Evolutionary conservation across 1,284 basidiomycete genomes (phyloP), one percentile per base, ranked within the genome.

Genomic region (Sporisorium scitamineum): DNA sequence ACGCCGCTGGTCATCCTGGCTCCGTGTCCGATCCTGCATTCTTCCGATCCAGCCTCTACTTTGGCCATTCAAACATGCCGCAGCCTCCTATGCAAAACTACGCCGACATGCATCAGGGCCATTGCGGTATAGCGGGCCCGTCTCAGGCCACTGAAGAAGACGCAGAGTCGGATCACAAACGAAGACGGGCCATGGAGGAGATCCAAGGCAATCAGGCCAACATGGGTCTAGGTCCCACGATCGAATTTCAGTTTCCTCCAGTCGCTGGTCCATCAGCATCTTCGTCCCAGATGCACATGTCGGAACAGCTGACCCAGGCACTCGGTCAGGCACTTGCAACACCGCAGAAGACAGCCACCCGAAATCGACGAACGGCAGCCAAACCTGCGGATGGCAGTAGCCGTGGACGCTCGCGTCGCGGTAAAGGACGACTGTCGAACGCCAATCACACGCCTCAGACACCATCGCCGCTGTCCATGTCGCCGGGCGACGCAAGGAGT

Each of bases 361-460:
- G 63, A 24, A n/a, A 24, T 7, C 54, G 69, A 31, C 59, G 69
- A 14, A 47, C 41, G 4, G 31, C 47, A 9, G 41, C 50, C 37
- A 61, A 58, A 29, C 6, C 61, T 8, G 27, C 55, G 20, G 68
- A 27, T 7, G 39, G 54, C 45, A 54, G 59, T 47, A 29, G 54
- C 39, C 55, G 69, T 39, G 62, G 59, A 16, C 62, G 69, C 27
- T 51, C 62, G 11, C 69, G 63, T 51, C 69, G 69, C 10, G 55
- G 59, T 8, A 65, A 71, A 41, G 63, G 44, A 14, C 61, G 71
- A 6, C 54, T 65, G 22, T 68, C 71, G 9, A 61, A 66, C 20
- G 61, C 53, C 31, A 61, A 70, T 26, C 72, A 75, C 37, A 29
- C 61, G 8, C 72, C 72, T n/a, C 63, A 70, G 26, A 75, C 66